Conservation (phyloP, 1,284 basidiomycete genomes). For the Apiotrichum porosum region DNA sequence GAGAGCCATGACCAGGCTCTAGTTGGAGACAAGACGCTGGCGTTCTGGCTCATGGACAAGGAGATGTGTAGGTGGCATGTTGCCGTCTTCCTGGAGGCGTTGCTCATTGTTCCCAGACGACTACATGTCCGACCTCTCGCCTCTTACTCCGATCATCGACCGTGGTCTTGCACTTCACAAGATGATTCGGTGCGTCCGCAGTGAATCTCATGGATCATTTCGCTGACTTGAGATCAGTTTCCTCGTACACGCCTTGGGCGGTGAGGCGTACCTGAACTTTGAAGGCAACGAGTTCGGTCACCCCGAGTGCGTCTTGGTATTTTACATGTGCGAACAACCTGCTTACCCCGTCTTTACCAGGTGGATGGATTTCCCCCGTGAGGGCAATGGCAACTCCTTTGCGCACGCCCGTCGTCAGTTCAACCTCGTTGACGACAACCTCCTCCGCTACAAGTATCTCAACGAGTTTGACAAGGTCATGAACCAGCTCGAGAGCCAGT, state of each 20-base stretch:
- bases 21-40: slow-evolving; percentile 95
- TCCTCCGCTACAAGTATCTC: slow-evolving; percentile 86
- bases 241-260: slow-evolving; percentile 84
- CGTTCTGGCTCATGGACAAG: slow-evolving; percentile 99
- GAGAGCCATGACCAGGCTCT: slow-evolving; percentile 97
- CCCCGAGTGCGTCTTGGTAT: slow-evolving; percentile 63
- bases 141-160: slow-evolving; percentile 80
- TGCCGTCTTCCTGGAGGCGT: background rate
- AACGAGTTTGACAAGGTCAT: slow-evolving; percentile 92
- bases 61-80: slow-evolving; percentile 76
- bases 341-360: no score
- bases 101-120: slow-evolving; percentile 60
- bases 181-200: slow-evolving; percentile 83
- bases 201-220: no score
- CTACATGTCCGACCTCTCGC: slow-evolving; percentile 86
- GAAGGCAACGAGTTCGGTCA: slow-evolving; percentile 98
- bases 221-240: slow-evolving; percentile 54
- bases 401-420: slow-evolving; percentile 93
- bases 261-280: slow-evolving; percentile 96
- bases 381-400: slow-evolving; percentile 91
- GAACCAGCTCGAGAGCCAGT: slow-evolving; percentile 75
- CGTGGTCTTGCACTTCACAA: slow-evolving; percentile 91
- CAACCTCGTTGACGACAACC: slow-evolving; percentile 80
- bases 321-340: background rate
- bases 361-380: slow-evolving; percentile 98